Conservation (phyloP, 352 stramenopile species). For the Globisporangium abappressorium region DNA sequence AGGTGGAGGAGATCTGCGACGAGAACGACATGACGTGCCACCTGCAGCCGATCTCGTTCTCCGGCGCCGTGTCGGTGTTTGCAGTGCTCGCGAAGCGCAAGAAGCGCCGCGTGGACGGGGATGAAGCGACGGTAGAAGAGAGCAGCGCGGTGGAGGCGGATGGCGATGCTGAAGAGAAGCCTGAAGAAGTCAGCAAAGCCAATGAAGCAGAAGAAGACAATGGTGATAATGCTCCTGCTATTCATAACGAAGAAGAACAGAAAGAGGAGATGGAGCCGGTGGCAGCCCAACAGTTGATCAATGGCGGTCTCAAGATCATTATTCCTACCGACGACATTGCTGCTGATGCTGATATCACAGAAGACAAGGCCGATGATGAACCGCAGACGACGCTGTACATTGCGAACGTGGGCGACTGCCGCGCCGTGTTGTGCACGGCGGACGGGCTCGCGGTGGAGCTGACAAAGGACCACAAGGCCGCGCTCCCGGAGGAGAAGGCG, state of each 20-base stretch:
- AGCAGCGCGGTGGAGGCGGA: slow-evolving; percentile 10
- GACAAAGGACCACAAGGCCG: slow-evolving; percentile 88
- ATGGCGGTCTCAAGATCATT: not conserved
- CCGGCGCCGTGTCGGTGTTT: slow-evolving; percentile 67
- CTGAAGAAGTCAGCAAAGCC: not conserved
- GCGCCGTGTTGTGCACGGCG: slow-evolving; percentile 80
- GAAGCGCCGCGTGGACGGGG: slow-evolving; percentile 5
- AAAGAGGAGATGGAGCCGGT: not conserved
- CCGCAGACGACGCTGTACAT: slow-evolving; percentile 66
- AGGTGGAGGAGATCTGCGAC: slow-evolving; percentile 38
- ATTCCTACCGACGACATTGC: not conserved
- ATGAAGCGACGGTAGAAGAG: not conserved
- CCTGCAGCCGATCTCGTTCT: slow-evolving; percentile 85
- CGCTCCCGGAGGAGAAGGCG: slow-evolving; percentile 65
- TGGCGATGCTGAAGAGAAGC: slow-evolving; percentile 9
- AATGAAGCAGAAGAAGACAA: not conserved
- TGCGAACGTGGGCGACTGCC: slow-evolving; percentile 89
- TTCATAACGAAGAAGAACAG: not conserved
- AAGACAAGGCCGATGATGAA: slow-evolving; percentile 23
- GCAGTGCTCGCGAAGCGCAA: slow-evolving; percentile 50
- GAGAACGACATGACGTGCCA: slow-evolving; percentile 46
- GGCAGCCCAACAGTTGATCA: not conserved
- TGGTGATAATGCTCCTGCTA: not conserved
- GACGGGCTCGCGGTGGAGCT: slow-evolving; percentile 73
- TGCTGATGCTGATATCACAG: not conserved